Evolutionary conservation across 2,329 filamentous ascomycete genomes (phyloP).

Genomic region (Penicillium sp.): DNA sequence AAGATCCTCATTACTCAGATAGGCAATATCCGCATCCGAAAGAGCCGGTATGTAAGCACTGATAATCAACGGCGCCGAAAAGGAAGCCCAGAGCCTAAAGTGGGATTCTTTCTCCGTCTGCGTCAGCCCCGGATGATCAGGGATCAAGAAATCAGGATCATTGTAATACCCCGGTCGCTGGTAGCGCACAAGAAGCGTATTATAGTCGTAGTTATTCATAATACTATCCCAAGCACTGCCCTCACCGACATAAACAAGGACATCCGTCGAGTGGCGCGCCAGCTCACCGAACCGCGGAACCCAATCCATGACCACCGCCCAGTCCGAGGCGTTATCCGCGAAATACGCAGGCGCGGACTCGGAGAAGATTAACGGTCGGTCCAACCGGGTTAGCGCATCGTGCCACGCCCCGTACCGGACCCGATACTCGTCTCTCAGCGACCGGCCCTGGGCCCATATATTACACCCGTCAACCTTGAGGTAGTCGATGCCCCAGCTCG

Average conservation of each 20-base stretch:
- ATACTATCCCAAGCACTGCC: constrained; percentile 52
- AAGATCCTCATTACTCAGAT: constrained; percentile 45
- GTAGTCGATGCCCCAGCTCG: constrained; percentile 46
- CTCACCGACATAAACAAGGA: constrained; percentile 44
- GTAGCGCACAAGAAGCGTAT: constrained; percentile 48
- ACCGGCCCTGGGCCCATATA: constrained; percentile 26
- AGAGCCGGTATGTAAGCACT: constrained; percentile 47
- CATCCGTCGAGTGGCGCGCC: constrained; percentile 48
- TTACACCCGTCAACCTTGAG: constrained; percentile 54
- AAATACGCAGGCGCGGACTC: constrained; percentile 53
- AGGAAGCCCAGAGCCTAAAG: constrained; percentile 55
- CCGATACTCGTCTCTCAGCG: constrained; percentile 28
- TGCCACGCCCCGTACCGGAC: constrained; percentile 48
- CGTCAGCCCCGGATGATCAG: constrained; percentile 51
- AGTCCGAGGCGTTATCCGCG: constrained; percentile 44
- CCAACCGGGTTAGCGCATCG: constrained; percentile 37
- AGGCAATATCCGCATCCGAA: constrained; percentile 35
- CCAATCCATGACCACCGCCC: constrained; percentile 52
- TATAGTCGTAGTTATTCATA: constrained; percentile 51
- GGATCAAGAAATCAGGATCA: constrained; percentile 53
- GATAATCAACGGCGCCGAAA: constrained; percentile 53
- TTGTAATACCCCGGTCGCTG: constrained; percentile 49
- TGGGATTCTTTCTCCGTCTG: constrained; percentile 50
- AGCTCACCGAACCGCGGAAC: constrained; percentile 45
- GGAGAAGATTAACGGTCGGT: constrained; percentile 46